Percentiles rank a stretch among this genome's conserved stretches.
Conservation (phyloP, 768 basidiomycete species). For the Astraeus odoratus region DNA sequence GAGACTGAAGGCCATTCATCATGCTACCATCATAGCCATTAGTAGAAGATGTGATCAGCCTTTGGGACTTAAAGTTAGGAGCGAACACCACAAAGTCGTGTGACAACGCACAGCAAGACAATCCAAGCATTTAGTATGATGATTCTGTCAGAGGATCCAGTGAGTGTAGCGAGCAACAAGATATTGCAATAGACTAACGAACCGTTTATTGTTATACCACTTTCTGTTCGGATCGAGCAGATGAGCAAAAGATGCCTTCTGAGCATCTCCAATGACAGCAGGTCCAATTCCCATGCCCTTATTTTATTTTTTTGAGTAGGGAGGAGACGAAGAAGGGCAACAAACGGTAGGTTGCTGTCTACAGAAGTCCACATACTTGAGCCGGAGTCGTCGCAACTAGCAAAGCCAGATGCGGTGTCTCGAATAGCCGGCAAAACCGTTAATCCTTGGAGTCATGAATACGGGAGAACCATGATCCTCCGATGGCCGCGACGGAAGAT, state of each 20-base stretch:
- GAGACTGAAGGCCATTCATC: conserved; percentile 75
- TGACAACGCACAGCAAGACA: conserved; percentile 45
- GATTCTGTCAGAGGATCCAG: conserved; percentile 31
- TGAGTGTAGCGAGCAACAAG: not conserved
- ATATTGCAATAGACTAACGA: conserved; percentile 7
- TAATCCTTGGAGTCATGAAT: no score
- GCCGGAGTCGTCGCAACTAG: no score
- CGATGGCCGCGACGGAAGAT: no score
- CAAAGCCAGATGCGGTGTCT: no score
- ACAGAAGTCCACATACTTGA: no score
- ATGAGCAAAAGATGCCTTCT: conserved; percentile 37
- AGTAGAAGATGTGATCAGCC: conserved; percentile 69
- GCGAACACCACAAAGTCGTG: not conserved
- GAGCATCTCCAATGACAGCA: conserved; percentile 29
- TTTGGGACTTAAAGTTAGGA: conserved; percentile 14
- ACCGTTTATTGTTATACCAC: no score
- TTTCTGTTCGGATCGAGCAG: no score
- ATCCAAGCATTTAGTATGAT: conserved; percentile 66
- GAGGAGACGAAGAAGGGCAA: no score
- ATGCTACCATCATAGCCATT: conserved; percentile 74
- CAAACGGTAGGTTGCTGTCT: no score
- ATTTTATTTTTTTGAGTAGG: no score
- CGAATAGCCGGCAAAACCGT: no score
- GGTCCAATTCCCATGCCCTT: conserved; percentile 52
- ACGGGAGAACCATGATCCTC: no score